Evolutionary conservation across 164 flowering plant species (phyloP).

Genomic region (Aristolochia fimbriata): DNA sequence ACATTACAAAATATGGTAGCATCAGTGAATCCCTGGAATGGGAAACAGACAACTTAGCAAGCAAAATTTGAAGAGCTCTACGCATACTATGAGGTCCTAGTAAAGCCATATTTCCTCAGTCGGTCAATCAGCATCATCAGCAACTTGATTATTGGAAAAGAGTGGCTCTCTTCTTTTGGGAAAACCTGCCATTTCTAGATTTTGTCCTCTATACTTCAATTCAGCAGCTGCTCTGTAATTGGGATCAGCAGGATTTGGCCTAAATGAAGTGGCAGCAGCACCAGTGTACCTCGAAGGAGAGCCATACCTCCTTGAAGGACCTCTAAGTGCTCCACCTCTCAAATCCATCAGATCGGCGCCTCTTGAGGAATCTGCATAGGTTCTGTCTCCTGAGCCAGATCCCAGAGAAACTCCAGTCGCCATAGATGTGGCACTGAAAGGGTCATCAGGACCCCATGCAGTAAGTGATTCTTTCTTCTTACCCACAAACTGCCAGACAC

Average conservation of each 20-base stretch:
- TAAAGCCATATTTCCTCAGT: not conserved
- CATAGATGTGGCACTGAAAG: conserved; percentile 49
- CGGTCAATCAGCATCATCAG: conserved; percentile 41
- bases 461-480: conserved; percentile 86
- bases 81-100: not conserved
- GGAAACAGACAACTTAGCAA: too few relatives aligned
- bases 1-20: too few relatives aligned
- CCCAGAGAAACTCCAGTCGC: conserved; percentile 42
- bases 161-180: conserved; percentile 61
- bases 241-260: conserved; percentile 51
- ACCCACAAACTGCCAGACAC: conserved; percentile 83
- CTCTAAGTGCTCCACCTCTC: conserved; percentile 52
- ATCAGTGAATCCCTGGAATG: too few relatives aligned
- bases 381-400: conserved; percentile 41
- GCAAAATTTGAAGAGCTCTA: conserved; percentile 12
- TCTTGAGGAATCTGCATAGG: conserved; percentile 58
- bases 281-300: conserved; percentile 68
- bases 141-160: conserved; percentile 43
- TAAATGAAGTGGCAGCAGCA: conserved; percentile 47
- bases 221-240: conserved; percentile 51
- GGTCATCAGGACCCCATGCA: conserved; percentile 89
- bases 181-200: conserved; percentile 47
- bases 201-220: conserved; percentile 59
- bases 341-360: conserved; percentile 50
- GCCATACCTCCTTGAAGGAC: conserved; percentile 53